phyloP scores from a whole-genome alignment of 306 rosid genomes.

The Adenanthera pavonina region DNA sequence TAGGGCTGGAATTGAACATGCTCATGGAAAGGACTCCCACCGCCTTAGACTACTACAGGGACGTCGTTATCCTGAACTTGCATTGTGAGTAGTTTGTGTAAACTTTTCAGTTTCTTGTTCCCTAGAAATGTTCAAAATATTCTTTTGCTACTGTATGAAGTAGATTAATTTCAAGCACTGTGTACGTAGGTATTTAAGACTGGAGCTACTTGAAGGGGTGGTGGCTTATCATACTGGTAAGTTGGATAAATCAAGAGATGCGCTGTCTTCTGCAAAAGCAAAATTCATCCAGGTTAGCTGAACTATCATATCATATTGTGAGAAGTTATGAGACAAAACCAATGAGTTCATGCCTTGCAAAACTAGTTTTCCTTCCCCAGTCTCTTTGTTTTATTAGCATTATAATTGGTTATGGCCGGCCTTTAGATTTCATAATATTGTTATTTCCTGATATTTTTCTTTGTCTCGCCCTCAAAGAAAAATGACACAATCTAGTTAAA shows the following conservation, averaged over 20 bases:
- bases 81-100: slow-evolving; percentile 64
- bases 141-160: slow-evolving; percentile 8
- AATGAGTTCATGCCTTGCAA: not conserved
- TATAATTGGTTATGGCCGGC: slow-evolving; percentile 5
- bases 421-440: slow-evolving; percentile 12
- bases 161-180: slow-evolving; percentile 33
- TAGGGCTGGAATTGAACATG: slow-evolving; percentile 73
- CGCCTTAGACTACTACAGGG: slow-evolving; percentile 82
- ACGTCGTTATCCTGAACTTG: slow-evolving; percentile 85
- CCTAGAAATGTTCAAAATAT: not conserved
- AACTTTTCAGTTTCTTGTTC: slow-evolving; percentile 19
- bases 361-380: not conserved
- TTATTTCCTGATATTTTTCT: slow-evolving; percentile 10
- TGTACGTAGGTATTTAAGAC: slow-evolving; percentile 70
- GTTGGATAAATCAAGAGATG: slow-evolving; percentile 66
- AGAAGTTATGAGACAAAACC: not conserved
- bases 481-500: slow-evolving; percentile 19
- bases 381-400: slow-evolving; percentile 7
- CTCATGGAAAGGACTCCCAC: slow-evolving; percentile 82
- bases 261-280: slow-evolving; percentile 65
- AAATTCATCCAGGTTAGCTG: slow-evolving; percentile 66
- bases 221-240: slow-evolving; percentile 86
- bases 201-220: slow-evolving; percentile 93
- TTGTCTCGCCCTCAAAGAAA: slow-evolving; percentile 3
- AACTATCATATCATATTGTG: slow-evolving; percentile 9